Evolutionary conservation across 306 rosid genomes (phyloP).

Genomic region (Citrullus mucosospermus): DNA sequence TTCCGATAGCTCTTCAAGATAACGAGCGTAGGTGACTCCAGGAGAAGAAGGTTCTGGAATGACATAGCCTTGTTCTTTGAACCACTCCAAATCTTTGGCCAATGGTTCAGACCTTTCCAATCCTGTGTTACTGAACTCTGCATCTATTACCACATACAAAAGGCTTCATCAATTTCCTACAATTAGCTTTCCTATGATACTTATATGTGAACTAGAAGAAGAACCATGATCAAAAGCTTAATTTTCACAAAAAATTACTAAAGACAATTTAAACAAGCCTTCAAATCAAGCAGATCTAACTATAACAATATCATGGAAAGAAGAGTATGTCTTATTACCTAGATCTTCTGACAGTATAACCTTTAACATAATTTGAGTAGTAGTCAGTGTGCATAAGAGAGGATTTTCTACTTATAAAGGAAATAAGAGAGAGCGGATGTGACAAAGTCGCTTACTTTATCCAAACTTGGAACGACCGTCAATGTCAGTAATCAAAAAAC

Average conservation of each 20-base stretch:
- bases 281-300: not conserved
- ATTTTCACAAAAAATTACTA: not conserved
- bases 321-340: not conserved
- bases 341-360: not conserved
- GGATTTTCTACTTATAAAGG: not conserved
- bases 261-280: not conserved
- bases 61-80: conserved; percentile 70
- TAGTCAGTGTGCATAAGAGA: not conserved
- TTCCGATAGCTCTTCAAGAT: conserved; percentile 65
- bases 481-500: not conserved
- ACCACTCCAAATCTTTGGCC: conserved; percentile 90
- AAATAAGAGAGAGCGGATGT: not conserved
- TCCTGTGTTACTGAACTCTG: conserved; percentile 80
- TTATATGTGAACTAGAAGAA: not conserved
- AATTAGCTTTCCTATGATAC: not conserved
- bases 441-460: not conserved
- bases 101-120: conserved; percentile 81
- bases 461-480: not conserved
- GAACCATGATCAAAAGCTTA: not conserved
- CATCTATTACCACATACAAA: conserved; percentile 29
- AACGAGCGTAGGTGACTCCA: conserved; percentile 52
- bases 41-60: conserved; percentile 88
- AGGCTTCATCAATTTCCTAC: not conserved
- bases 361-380: not conserved
- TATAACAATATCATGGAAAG: not conserved